phyloP scores from a whole-genome alignment of 371 early-diverging fungal genomes.

The Rhizomucor miehei region DNA sequence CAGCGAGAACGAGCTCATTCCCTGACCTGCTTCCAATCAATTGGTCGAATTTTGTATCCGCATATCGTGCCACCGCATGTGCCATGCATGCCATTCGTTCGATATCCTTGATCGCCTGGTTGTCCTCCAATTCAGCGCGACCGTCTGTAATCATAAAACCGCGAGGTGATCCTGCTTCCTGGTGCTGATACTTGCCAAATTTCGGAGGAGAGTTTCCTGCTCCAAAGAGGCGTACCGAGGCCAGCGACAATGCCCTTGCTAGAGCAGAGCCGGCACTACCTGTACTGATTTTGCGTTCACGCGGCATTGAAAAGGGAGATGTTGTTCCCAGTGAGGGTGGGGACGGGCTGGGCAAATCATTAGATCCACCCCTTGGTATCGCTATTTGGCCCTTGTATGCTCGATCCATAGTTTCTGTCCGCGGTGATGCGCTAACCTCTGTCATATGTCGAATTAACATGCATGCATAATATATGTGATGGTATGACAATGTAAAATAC shows the following conservation, averaged over 20 bases:
- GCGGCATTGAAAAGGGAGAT: constrained; percentile 28
- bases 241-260: constrained; percentile 60
- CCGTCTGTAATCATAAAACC: constrained; percentile 25
- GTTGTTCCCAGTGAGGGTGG: constrained; percentile 27
- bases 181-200: constrained; percentile 12
- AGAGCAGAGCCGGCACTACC: constrained; percentile 50
- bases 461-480: background rate
- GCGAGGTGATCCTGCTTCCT: constrained; percentile 27
- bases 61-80: constrained; percentile 61
- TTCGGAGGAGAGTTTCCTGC: constrained; percentile 51
- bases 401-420: constrained; percentile 2
- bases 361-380: constrained; percentile 11
- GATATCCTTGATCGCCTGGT: constrained; percentile 44
- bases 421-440: constrained; percentile 24
- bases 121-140: constrained; percentile 32
- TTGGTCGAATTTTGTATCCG: constrained; percentile 54
- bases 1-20: constrained; percentile 33
- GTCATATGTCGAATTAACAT: background rate
- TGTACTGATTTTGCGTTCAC: constrained; percentile 43
- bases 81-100: constrained; percentile 63
- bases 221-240: constrained; percentile 60
- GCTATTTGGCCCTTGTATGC: constrained; percentile 8
- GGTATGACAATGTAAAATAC: background rate
- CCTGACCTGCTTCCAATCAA: constrained; percentile 9
- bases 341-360: constrained; percentile 21